These are phyloP conservation scores for Aspergillus olivimuriae DNA, from an alignment of 495 filamentous ascomycete genomes.

Conservation along the genomic window DNA sequence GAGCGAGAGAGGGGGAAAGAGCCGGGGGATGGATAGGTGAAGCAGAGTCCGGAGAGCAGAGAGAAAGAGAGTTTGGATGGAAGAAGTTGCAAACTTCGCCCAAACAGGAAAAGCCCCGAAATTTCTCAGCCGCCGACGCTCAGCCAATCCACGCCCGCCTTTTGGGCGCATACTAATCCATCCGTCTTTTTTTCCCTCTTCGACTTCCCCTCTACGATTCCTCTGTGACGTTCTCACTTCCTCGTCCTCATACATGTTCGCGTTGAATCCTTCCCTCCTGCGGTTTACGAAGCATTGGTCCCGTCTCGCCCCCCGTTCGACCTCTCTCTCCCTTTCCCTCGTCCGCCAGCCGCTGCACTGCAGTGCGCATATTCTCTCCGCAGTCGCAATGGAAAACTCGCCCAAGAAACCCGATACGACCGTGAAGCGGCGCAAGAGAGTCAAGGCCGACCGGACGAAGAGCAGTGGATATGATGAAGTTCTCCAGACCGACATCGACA, in stretches of 20 bases:
- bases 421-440: constrained; percentile 50
- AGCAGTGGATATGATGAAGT: constrained; percentile 58
- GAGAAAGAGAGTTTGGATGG: constrained; percentile 3
- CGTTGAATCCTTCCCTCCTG: constrained; percentile 6
- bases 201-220: not conserved
- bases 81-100: not conserved
- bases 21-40: constrained; percentile 2
- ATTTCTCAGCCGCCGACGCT: constrained; percentile 21
- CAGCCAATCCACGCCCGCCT: constrained; percentile 18
- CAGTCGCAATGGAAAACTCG: constrained; percentile 24
- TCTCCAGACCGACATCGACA: constrained; percentile 61
- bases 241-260: constrained; percentile 5
- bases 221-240: not conserved
- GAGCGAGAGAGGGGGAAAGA: constrained; percentile 8
- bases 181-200: constrained; percentile 1
- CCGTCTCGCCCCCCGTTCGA: not conserved
- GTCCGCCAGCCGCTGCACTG: too few relatives aligned
- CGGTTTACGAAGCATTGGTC: constrained; percentile 6
- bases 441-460: constrained; percentile 35
- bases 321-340: constrained; percentile 3
- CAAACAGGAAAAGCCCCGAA: constrained; percentile 1
- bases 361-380: constrained; percentile 15
- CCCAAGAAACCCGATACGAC: constrained; percentile 21
- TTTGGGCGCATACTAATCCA: constrained; percentile 6
- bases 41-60: not conserved